Base-by-base conservation (phyloP, 225 moss, liverwort and hornwort genomes). In the Neckera pumila region DNA sequence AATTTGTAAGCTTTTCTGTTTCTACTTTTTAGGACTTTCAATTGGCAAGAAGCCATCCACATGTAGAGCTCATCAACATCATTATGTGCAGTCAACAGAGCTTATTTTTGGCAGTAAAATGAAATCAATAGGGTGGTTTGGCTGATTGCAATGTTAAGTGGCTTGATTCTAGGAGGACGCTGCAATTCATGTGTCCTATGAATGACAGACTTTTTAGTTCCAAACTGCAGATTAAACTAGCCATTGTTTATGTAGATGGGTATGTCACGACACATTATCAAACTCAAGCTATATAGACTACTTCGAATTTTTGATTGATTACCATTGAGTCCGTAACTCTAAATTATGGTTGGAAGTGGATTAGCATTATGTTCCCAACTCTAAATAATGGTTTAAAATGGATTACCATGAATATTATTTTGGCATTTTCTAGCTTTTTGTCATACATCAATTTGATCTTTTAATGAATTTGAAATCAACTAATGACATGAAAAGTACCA, bases 1-100 rank as follows among this genome's bases (percentile, higher is more conserved):
- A 93, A 93, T 92, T 91, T 93, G 91, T 92, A 92, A 91, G 85
- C 85, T 61, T 91, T 85, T 87, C 82, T 64, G 86, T 88, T 92
- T 71, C 78, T 80, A 77, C 83, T 75, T 88, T 88, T 87, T 92
- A 90, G 89, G 89, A 89, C 85, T 88, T 92, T 76, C 81, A 78
- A 81, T 92, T 88, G 86, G 88, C 86, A 88, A 89, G 77, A 88
- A 85, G 86, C 86, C 86, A 70, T 83, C 89, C 84, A 89, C 88
- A 88, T 89, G 84, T 89, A 85, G 92, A 91, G 91, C 88, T 91
- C 92, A 84, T 90, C 72, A 82, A 64, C 63, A 82, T 88, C 86
- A 90, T 88, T 63, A 86, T 88, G 86, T 86, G 88, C 91, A 88
- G 91, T 89, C 87, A 89, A 87, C 81, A 84, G 84, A 84, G 67